A percentile compares a stretch with the other conserved stretches of the same genome.
Evolutionary conservation across 1,139 yeast species (phyloP).

Genomic region (Pneumocystis murina): DNA sequence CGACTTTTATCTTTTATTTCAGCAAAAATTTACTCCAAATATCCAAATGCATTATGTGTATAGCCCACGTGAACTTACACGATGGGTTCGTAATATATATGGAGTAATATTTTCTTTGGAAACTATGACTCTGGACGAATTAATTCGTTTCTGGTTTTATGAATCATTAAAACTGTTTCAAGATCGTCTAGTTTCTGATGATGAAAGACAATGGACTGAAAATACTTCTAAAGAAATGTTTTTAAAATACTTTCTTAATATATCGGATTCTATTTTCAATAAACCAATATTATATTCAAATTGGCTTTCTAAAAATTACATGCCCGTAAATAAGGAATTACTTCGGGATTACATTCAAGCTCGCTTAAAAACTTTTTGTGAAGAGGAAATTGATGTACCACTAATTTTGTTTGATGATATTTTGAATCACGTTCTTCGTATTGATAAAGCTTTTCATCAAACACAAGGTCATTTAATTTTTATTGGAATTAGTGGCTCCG

Average conservation of each 20-base stretch:
- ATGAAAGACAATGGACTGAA: conserved; percentile 42
- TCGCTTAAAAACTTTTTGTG: conserved; percentile 56
- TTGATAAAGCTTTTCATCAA: conserved; percentile 71
- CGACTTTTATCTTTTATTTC: conserved; percentile 39
- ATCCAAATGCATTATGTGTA: conserved; percentile 50
- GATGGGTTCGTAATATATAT: conserved; percentile 73
- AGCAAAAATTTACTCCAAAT: conserved; percentile 26
- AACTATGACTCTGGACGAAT: conserved; percentile 27
- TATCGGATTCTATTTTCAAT: conserved; percentile 23
- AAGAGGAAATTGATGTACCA: conserved; percentile 53
- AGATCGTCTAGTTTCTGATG: conserved; percentile 44
- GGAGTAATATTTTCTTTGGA: conserved; percentile 36
- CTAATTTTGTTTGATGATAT: conserved; percentile 56
- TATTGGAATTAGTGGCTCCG: conserved; percentile 76
- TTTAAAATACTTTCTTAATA: conserved; percentile 33
- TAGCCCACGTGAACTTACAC: conserved; percentile 81
- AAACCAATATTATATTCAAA: conserved; percentile 51
- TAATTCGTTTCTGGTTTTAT: conserved; percentile 63
- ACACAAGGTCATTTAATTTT: conserved; percentile 82
- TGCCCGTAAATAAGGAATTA: conserved; percentile 38
- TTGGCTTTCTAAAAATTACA: conserved; percentile 57
- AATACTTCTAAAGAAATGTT: conserved; percentile 31
- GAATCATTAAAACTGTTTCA: conserved; percentile 66
- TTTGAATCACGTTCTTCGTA: conserved; percentile 58
- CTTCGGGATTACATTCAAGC: conserved; percentile 45